Conservation (phyloP, 441 rosid species). For the Pelargonium australe region DNA sequence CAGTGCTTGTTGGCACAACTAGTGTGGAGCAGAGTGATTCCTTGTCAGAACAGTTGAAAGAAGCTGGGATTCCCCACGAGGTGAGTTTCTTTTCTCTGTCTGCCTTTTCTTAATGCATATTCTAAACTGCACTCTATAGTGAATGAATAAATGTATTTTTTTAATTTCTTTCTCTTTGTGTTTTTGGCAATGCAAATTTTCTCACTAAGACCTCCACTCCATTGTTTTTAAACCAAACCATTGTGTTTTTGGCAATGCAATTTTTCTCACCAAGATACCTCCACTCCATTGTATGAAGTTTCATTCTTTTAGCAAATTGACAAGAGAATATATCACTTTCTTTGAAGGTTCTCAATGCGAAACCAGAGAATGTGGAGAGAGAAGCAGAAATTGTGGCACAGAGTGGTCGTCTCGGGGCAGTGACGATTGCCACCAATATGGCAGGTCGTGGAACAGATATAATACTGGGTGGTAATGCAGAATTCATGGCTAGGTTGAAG, state of each 20-base stretch:
- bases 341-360: slow-evolving; percentile 87
- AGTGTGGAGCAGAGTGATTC: slow-evolving; percentile 97
- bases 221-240: too few relatives aligned
- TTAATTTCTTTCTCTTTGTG: neutral
- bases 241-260: neutral
- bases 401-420: slow-evolving; percentile 95
- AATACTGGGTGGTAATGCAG: slow-evolving; percentile 95
- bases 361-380: slow-evolving; percentile 98
- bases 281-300: neutral
- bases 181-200: neutral
- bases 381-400: slow-evolving; percentile 99
- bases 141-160: slow-evolving; percentile 7
- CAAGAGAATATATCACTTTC: slow-evolving; percentile 23
- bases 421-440: slow-evolving; percentile 97
- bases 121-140: neutral
- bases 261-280: slow-evolving; percentile 4
- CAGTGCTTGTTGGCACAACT: slow-evolving; percentile 96
- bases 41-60: slow-evolving; percentile 68
- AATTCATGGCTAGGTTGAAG: slow-evolving; percentile 97
- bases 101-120: neutral
- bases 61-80: slow-evolving; percentile 90
- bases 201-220: slow-evolving; percentile 5
- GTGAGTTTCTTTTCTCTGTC: slow-evolving; percentile 28
- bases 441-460: slow-evolving; percentile 99
- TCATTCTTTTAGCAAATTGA: slow-evolving; percentile 7